Evolutionary conservation across 2,329 filamentous ascomycete species (phyloP).

Genomic region (Trichoderma asperellum): DNA sequence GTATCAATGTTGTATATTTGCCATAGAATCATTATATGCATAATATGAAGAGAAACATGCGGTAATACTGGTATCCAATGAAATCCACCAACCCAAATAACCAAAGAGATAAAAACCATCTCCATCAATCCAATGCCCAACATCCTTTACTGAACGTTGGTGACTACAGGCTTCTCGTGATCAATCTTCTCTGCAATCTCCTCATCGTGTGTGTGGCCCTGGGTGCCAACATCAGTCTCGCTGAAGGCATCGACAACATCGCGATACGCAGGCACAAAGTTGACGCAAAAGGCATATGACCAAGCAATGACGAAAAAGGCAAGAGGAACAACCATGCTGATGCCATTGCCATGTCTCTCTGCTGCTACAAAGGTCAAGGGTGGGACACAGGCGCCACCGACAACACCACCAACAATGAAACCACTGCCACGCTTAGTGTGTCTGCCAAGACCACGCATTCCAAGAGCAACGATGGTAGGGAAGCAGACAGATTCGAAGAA

Average conservation of each 20-base stretch:
- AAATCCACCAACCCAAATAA: neutral
- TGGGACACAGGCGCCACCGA: slow-evolving; percentile 74
- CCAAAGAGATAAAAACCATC: neutral
- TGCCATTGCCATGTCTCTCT: slow-evolving; percentile 62
- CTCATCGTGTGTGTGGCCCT: slow-evolving; percentile 37
- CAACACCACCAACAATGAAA: slow-evolving; percentile 69
- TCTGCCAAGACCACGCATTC: slow-evolving; percentile 73
- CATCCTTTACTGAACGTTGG: slow-evolving; percentile 10
- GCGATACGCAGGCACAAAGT: slow-evolving; percentile 68
- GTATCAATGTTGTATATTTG: slow-evolving; percentile 14
- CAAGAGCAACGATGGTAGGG: slow-evolving; percentile 78
- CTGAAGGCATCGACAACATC: slow-evolving; percentile 63
- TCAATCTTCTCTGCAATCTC: slow-evolving; percentile 33
- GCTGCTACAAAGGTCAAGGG: slow-evolving; percentile 71
- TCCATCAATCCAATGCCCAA: neutral
- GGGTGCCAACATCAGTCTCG: slow-evolving; percentile 49
- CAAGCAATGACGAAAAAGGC: slow-evolving; percentile 60
- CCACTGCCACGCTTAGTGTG: slow-evolving; percentile 78
- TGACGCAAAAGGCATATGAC: slow-evolving; percentile 63
- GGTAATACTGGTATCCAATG: slow-evolving; percentile 22
- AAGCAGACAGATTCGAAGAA: slow-evolving; percentile 84
- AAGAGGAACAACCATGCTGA: slow-evolving; percentile 69
- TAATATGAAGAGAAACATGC: slow-evolving; percentile 2
- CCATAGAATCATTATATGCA: slow-evolving; percentile 22
- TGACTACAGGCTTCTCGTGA: slow-evolving; percentile 25